Evolutionary conservation across 1,284 basidiomycete genomes (phyloP), one percentile per base, ranked within the genome.

Genomic region (Apiotrichum sp.): DNA sequence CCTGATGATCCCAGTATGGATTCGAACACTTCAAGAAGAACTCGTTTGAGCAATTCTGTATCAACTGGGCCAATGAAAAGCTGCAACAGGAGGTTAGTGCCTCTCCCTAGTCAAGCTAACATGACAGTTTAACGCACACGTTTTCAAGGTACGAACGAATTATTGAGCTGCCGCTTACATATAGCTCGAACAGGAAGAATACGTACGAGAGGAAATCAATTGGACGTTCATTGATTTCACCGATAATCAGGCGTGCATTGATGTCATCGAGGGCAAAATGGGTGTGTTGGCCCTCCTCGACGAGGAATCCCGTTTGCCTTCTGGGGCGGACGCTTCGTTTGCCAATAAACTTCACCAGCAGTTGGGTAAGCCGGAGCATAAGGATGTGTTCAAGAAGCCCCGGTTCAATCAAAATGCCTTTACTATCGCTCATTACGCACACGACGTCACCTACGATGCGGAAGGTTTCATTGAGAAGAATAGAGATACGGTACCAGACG

Each of bases 161-260:
- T 38, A 1, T 32, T 1, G 10, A 13, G n/a, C 14, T 2, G 14
- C 13, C 13, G 46, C 55, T 59, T 36, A 59, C 52, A 3, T 22
- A 1, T 29, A 81, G 81, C 84, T 98, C 35, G 96, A 99, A 73
- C 96, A 99, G 80, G 96, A 98, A 74, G 96, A 99, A 78, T 99
- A 98, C 71, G 84, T 98, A 56, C 89, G 93, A 58, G 96, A 99
- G 73, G 83, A 97, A 77, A 99, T 99, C 74, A 92, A 95, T 71
- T 99, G 96, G 96, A 97, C 90, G 1, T 98, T 98, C 78, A 98
- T 99, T 76, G 93, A 98, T 70, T 99, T 98, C 76, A 91, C 89
- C 10, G 96, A 99, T 78, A 98, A 98, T 71, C 96, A 98, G 72
- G 92, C 93, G 38, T 97, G 93, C 73, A 98, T 99, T 74, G 91